These are phyloP conservation scores for Aureobasidium mangrovei DNA, from an alignment of 2,329 filamentous ascomycete species.

Conservation along the genomic window DNA sequence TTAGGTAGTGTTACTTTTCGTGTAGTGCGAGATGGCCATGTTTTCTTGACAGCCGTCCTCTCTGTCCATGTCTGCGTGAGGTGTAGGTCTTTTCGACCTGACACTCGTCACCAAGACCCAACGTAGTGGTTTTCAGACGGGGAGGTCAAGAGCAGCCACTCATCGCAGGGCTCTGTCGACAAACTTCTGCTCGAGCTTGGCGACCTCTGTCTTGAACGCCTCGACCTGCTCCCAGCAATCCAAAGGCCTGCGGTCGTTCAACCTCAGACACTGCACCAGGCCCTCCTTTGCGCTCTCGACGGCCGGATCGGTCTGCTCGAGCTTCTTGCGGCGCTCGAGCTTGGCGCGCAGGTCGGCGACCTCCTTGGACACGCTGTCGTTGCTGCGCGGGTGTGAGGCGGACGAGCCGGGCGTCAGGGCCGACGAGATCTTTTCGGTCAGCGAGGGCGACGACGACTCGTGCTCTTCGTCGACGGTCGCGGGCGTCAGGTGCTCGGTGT, in stretches of 20 bases:
- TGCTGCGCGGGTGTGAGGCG: conserved; percentile 33
- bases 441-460: conserved; percentile 12
- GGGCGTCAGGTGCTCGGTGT: conserved; percentile 48
- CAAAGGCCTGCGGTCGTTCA: conserved; percentile 77
- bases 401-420: conserved; percentile 22
- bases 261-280: conserved; percentile 70
- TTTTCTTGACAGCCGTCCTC: too few relatives aligned
- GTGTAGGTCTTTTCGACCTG: too few relatives aligned
- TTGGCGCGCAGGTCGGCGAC: conserved; percentile 47
- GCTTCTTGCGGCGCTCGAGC: conserved; percentile 45
- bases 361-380: conserved; percentile 47
- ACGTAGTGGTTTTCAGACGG: background rate
- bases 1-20: too few relatives aligned
- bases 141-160: conserved; percentile 8
- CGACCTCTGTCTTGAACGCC: conserved; percentile 80
- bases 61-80: too few relatives aligned
- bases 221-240: conserved; percentile 95
- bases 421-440: conserved; percentile 22
- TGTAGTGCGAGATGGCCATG: too few relatives aligned
- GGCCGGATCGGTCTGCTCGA: conserved; percentile 56
- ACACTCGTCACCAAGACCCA: background rate
- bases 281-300: conserved; percentile 67
- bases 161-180: conserved; percentile 66
- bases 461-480: conserved; percentile 27
- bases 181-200: conserved; percentile 76